Evolutionary conservation across 768 basidiomycete genomes (phyloP).

Genomic region (Harrya chromipes): DNA sequence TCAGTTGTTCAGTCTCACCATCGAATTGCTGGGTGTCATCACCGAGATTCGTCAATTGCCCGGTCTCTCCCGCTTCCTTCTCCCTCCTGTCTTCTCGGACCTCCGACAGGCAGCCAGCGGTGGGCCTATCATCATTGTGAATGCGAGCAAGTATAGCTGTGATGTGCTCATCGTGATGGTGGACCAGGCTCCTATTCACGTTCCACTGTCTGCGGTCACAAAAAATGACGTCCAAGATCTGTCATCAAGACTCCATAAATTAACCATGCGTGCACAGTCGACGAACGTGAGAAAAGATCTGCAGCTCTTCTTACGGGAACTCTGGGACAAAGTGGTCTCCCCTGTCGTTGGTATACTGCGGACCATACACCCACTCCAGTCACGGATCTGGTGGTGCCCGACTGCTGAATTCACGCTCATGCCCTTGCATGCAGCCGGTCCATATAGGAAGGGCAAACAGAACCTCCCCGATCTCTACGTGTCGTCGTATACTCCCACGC

Average conservation of each 20-base stretch:
- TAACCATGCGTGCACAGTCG: not conserved
- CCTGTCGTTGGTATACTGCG: not conserved
- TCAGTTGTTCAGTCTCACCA: not conserved
- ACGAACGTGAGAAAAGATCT: not conserved
- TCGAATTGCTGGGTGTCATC: constrained; percentile 2
- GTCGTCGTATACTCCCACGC: too few relatives aligned
- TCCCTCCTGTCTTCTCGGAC: constrained; percentile 12
- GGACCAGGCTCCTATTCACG: not conserved
- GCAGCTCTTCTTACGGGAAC: constrained; percentile 1
- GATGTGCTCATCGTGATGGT: constrained; percentile 31
- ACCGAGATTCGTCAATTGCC: constrained; percentile 11
- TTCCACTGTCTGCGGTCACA: constrained; percentile 1
- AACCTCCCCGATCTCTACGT: too few relatives aligned
- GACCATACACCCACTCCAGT: too few relatives aligned
- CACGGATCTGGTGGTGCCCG: too few relatives aligned
- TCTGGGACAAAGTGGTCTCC: constrained; percentile 16
- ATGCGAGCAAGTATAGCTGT: constrained; percentile 24
- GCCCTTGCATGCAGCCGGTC: too few relatives aligned
- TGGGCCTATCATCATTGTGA: constrained; percentile 33
- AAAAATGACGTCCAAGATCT: not conserved
- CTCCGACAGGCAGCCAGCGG: constrained; percentile 13
- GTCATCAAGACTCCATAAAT: not conserved
- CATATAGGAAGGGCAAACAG: too few relatives aligned
- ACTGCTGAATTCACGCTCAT: too few relatives aligned
- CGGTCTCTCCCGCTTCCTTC: constrained; percentile 26